phyloP scores from a whole-genome alignment of 306 rosid species.

The Mimosa bimucronata region DNA sequence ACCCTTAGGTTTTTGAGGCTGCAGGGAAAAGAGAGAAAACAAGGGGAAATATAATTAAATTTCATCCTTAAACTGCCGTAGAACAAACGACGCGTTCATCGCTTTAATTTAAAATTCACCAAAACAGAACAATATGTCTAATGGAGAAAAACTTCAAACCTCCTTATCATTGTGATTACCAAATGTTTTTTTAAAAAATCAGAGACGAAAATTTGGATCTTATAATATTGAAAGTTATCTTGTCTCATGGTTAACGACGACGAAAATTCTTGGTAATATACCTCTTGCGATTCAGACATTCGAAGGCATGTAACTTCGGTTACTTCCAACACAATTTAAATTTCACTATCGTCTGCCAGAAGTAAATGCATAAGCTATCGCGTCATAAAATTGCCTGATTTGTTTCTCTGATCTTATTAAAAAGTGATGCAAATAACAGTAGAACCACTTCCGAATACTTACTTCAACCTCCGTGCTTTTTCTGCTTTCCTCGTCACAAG shows the following conservation, averaged over 20 bases:
- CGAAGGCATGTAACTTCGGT: constrained; percentile 15
- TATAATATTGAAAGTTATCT: too few relatives aligned
- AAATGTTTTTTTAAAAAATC: background rate
- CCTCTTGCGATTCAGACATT: constrained; percentile 18
- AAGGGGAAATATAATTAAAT: constrained; percentile 17
- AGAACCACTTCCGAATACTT: constrained; percentile 8
- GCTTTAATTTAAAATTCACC: background rate
- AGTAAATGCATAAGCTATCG: constrained; percentile 1
- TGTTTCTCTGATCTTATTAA: background rate
- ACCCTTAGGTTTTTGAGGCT: background rate
- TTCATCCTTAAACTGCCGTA: constrained; percentile 10
- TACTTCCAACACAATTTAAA: background rate
- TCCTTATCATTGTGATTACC: background rate
- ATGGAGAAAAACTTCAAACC: background rate
- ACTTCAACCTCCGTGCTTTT: constrained; percentile 10
- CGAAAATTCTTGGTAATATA: background rate
- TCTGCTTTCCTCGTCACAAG: background rate
- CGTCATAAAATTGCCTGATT: background rate
- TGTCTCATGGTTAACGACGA: background rate
- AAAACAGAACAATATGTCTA: background rate
- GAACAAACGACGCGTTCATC: constrained; percentile 7
- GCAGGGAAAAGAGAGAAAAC: background rate
- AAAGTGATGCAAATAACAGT: background rate
- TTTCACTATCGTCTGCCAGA: constrained; percentile 8
- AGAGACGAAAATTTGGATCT: constrained; percentile 10